Evolutionary conservation across 1,284 basidiomycete species (phyloP), one percentile per base, ranked within the genome.

Genomic region (Coniferiporia weirii): DNA sequence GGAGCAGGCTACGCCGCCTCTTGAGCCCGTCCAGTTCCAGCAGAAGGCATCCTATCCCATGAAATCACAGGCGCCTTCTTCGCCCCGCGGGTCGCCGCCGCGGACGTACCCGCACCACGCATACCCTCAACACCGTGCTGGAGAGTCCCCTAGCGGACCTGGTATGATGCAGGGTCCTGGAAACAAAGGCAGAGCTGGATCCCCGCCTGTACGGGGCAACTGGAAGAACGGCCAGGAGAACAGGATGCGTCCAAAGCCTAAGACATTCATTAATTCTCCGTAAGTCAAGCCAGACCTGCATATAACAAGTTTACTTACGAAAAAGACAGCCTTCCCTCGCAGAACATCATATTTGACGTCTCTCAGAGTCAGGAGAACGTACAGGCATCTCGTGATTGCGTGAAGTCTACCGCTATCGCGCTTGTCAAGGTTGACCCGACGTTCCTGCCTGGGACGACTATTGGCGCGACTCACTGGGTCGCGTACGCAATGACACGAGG

Each of bases 401-500:
- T 89, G 66, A 89, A 89, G 69, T 88, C 86, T 13, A 91, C 89
- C 0, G 87, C 90, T 4, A 92, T 93, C 60, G 89, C 90, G 17
- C 77, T 91, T 46, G 88, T 92, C 66, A 87, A 85, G 70, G 87
- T 92, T 64, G 90, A 91, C 63, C 75, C 88, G 12, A 80, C 87
- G 22, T 92, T 91, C 74, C 73, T 90, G 54, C 87, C 87, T 54
- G 90, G 90, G 8, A 86, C 87, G 10, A 93, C 90, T 34, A 92
- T 93, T 58, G 90, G 89, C 9, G 89, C 89, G 9, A 91, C 89
- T 5, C 86, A 89, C 66, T 92, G 89, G 87, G 90, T 93, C 61
- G 89, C 90, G 12, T 93, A 93, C 67, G 89, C 88, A 19, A 92
- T 93, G 91, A 91, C 87, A n/a, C 85, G 86, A 73, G 89, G 87